Percentiles rank a stretch among this genome's conserved stretches.
Evolutionary conservation across 306 rosid species (phyloP).

Genomic region (Dryas drummondii): DNA sequence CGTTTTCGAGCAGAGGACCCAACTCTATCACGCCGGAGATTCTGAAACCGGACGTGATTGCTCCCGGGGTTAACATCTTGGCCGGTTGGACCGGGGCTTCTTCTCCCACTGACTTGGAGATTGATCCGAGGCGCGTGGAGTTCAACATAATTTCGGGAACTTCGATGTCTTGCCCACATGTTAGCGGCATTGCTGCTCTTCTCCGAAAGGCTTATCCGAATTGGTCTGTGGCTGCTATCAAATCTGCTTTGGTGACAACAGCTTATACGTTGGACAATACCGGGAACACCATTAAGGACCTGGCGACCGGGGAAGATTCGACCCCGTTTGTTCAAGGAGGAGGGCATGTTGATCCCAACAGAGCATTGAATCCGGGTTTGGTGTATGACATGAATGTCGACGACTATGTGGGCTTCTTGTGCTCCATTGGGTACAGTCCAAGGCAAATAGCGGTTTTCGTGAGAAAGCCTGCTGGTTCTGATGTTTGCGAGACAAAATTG

Average conservation of each 20-base stretch:
- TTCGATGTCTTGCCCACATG: conserved; percentile 96
- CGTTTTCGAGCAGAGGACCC: conserved; percentile 93
- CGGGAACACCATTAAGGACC: conserved; percentile 59
- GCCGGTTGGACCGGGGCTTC: conserved; percentile 86
- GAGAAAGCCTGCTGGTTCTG: conserved; percentile 39
- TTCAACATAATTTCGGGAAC: conserved; percentile 91
- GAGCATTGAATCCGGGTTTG: conserved; percentile 78
- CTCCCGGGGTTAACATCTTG: conserved; percentile 90
- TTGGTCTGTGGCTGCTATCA: conserved; percentile 83
- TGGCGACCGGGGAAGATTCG: conserved; percentile 65
- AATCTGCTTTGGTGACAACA: conserved; percentile 80
- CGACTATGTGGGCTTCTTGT: conserved; percentile 74
- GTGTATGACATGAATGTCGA: conserved; percentile 53
- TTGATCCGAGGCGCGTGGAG: conserved; percentile 83
- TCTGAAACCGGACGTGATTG: conserved; percentile 87
- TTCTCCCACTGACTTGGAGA: conserved; percentile 69
- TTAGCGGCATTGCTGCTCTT: conserved; percentile 81
- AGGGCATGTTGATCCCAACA: conserved; percentile 91
- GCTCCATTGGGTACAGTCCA: conserved; percentile 75
- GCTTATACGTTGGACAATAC: conserved; percentile 68
- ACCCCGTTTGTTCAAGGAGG: conserved; percentile 77
- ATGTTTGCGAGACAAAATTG: conserved; percentile 35
- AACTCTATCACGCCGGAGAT: conserved; percentile 63
- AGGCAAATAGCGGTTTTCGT: conserved; percentile 50
- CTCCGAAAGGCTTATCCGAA: conserved; percentile 66